Evolutionary conservation across 1,284 basidiomycete species (phyloP), one percentile per base, ranked within the genome.

Genomic region (Cryptococcus jaspeensis): DNA sequence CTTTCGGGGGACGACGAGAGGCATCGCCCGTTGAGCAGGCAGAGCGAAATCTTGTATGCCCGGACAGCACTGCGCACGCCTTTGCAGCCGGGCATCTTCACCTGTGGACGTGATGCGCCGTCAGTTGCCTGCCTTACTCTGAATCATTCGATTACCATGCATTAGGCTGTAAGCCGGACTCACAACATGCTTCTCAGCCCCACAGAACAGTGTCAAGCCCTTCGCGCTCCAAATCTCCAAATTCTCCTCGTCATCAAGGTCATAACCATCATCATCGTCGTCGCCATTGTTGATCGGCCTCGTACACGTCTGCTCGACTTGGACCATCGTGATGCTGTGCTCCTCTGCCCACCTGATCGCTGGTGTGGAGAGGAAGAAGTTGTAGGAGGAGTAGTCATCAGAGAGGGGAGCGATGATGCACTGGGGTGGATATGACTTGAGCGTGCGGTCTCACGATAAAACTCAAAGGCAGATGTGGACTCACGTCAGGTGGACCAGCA

Each of bases 291-390:
- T 25, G 13, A 53, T 46, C 1, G 68, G 69, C 16, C 68, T 52
- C 2, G 59, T 60, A 45, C 74, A 76, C 0, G 68, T 62, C 43
- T 75, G 71, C 53, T 74, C 71, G n/a, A 74, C 61, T 23, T 69
- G 52, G 9, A 76, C 59, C 2, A 53, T 47, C 3, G 62, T 57
- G 7, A 76, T 52, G 2, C 59, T 61, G 12, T 56, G 43, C 9
- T 54, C 23, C 36, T 58, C 52, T 9, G 65, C 66, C 50, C 55
- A 65, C 22, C 20, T 23, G 6, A 66, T 53, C 0, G 59, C 53
- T 7, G 44, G 47, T 9, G 52, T 38, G 1, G 72, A 65, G 13
- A 72, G 58, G 60, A 64, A 67, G 54, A 73, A 73, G 16, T 56
- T 57, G 59, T 64, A 71, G 4, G 50, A 56, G 12, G 67, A 69